Base-by-base conservation (phyloP, 2,329 filamentous ascomycete genomes). In the Exophiala mesophila region DNA sequence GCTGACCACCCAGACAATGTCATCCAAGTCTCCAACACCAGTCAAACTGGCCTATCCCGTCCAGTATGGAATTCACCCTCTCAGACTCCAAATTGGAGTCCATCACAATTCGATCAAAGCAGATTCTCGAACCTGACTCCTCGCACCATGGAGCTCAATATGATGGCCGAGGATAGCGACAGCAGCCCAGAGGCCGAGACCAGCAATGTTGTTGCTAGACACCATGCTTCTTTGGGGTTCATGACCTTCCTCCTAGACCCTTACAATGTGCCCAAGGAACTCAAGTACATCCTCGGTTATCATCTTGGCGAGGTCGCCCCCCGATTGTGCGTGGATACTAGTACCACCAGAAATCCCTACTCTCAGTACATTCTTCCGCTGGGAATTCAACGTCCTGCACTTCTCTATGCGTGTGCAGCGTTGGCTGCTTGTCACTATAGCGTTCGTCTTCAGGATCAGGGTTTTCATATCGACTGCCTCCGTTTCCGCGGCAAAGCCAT, bases 351-450 rank as follows among this genome's bases (percentile, higher is more conserved):
- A 4, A 44, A 44, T 15, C 41, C 41, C 7, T 44, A 44, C 33
- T 31, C 26, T 6, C 23, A 44, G 36, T 44, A 31, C 15, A 44
- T 44, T 6, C 41, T 44, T 38, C 41, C 23, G 13, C 33, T 44
- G 24, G 41, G 24, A 6, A 18, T 44, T 3, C 23, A 44, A 17
- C 28, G 36, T 9, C 41, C 41, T 13, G 31, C 41, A n/a, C 20
- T 44, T 5, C 28, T 44, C 13, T 44, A 44, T 39, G 41, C 41
- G 6, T 44, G 41, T 33, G 41, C 41, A 5, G 41, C 41, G 3
- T 23, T 44, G 34, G 41, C 41, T 13, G 35, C 34, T 2, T 26
- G 26, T 17, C 41, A 44, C 28, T 44, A 15, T 16, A 32, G 16
- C 20, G 41, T 39, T 6, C 23, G 41, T n/a, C 20, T 44, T 8